phyloP scores from a whole-genome alignment of 495 filamentous ascomycete species.

The Mytilinidion resinicola region DNA sequence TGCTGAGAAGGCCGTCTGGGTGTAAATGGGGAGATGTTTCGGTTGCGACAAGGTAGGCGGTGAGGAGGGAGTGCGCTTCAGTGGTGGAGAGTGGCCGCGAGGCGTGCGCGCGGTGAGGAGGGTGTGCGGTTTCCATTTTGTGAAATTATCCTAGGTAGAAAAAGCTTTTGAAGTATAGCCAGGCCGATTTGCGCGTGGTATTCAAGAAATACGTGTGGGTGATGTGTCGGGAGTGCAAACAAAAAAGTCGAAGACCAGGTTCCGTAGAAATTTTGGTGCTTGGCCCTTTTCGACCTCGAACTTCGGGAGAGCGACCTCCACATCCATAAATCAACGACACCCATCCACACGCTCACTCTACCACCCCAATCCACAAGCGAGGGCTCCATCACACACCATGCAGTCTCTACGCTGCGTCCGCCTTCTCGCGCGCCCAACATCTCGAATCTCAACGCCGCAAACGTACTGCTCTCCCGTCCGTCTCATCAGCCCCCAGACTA shows the following conservation, averaged over 20 bases:
- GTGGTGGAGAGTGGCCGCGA: slow-evolving; percentile 45
- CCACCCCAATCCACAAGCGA: too few species aligned
- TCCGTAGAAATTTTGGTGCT: too few species aligned
- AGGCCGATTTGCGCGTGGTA: not conserved
- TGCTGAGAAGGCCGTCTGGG: slow-evolving; percentile 57
- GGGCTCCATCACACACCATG: not conserved
- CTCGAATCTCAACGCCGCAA: slow-evolving; percentile 8
- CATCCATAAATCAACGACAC: too few species aligned
- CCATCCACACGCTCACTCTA: too few species aligned
- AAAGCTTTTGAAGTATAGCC: not conserved
- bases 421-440: slow-evolving; percentile 5
- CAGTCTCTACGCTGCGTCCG: slow-evolving; percentile 27
- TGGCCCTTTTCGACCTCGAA: too few species aligned
- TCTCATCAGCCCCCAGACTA: not conserved
- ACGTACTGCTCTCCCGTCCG: slow-evolving; percentile 7
- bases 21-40: slow-evolving; percentile 55
- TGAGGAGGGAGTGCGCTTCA: slow-evolving; percentile 50
- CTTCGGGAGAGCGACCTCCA: too few species aligned
- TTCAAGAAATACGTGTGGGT: not conserved
- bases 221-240: not conserved
- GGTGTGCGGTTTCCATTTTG: slow-evolving; percentile 37
- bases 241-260: too few species aligned
- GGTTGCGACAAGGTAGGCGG: slow-evolving; percentile 51
- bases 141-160: not conserved
- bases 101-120: slow-evolving; percentile 43